These are phyloP conservation scores for Nakazawaea siamensis DNA, from an alignment of 805 yeast genomes.

Conservation along the genomic window DNA sequence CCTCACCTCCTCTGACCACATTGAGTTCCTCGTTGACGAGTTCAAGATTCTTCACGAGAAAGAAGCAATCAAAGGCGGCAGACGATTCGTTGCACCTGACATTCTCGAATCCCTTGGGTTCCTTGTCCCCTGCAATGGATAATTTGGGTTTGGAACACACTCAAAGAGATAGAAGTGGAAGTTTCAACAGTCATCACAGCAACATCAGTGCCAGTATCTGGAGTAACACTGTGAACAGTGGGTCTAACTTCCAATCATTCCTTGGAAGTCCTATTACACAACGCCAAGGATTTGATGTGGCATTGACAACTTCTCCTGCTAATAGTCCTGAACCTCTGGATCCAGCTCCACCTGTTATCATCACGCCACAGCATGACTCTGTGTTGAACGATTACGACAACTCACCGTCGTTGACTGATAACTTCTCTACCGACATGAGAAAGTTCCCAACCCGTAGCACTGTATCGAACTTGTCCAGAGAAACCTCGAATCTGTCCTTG, in stretches of 20 bases:
- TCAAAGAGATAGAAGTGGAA: slow-evolving; percentile 22
- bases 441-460: slow-evolving; percentile 7
- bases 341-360: not conserved
- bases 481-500: not conserved
- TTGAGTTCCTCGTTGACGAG: slow-evolving; percentile 10
- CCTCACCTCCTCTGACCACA: not conserved
- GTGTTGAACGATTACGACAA: not conserved
- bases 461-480: slow-evolving; percentile 3
- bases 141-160: not conserved
- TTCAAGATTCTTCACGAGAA: slow-evolving; percentile 9
- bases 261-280: slow-evolving; percentile 2
- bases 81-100: slow-evolving; percentile 4
- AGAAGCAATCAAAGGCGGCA: slow-evolving; percentile 5
- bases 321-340: not conserved
- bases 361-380: not conserved
- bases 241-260: slow-evolving; percentile 5
- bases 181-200: slow-evolving; percentile 17
- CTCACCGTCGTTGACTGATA: not conserved
- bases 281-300: slow-evolving; percentile 1
- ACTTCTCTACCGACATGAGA: not conserved
- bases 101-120: slow-evolving; percentile 1
- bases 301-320: not conserved
- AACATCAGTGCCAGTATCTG: slow-evolving; percentile 20
- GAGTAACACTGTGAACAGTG: slow-evolving; percentile 16
- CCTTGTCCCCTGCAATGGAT: not conserved